Evolutionary conservation across 371 early-diverging fungal genomes (phyloP).

Genomic region (Apophysomyces variabilis): DNA sequence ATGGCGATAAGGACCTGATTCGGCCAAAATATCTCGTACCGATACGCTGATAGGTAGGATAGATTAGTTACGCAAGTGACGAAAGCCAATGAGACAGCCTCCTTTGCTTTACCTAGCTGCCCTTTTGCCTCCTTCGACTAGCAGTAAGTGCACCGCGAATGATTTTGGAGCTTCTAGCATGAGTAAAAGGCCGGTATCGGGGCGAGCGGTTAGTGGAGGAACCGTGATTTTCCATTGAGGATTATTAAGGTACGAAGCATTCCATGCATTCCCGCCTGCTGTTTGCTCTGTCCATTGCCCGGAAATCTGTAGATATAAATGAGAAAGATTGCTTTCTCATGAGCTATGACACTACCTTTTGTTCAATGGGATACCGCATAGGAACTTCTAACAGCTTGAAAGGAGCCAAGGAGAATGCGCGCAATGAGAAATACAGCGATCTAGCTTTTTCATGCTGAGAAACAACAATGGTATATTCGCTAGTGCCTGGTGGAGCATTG

Average conservation of each 20-base stretch:
- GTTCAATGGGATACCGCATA: slow-evolving; percentile 60
- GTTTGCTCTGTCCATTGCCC: slow-evolving; percentile 79
- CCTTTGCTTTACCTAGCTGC: slow-evolving; percentile 52
- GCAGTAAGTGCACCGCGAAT: slow-evolving; percentile 70
- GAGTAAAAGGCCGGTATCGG: slow-evolving; percentile 41
- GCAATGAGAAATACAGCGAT: slow-evolving; percentile 75
- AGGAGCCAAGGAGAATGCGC: slow-evolving; percentile 71
- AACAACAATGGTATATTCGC: slow-evolving; percentile 76
- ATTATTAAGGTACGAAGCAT: slow-evolving; percentile 74
- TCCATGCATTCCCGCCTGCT: slow-evolving; percentile 80
- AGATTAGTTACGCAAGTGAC: background rate
- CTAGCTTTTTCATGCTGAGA: slow-evolving; percentile 78
- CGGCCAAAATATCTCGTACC: slow-evolving; percentile 67
- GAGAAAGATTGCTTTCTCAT: background rate
- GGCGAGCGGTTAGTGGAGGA: slow-evolving; percentile 27
- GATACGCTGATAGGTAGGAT: slow-evolving; percentile 54
- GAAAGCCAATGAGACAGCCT: background rate
- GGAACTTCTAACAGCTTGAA: slow-evolving; percentile 71
- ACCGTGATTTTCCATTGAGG: slow-evolving; percentile 78
- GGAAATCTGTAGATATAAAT: slow-evolving; percentile 39
- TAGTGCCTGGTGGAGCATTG: slow-evolving; percentile 64
- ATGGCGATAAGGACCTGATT: slow-evolving; percentile 75
- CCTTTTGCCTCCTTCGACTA: slow-evolving; percentile 75
- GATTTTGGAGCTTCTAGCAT: slow-evolving; percentile 72
- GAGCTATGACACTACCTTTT: slow-evolving; percentile 45